Evolutionary conservation across 1,139 yeast species (phyloP).

Genomic region (Hemisphaericaspora xylanilytica): DNA sequence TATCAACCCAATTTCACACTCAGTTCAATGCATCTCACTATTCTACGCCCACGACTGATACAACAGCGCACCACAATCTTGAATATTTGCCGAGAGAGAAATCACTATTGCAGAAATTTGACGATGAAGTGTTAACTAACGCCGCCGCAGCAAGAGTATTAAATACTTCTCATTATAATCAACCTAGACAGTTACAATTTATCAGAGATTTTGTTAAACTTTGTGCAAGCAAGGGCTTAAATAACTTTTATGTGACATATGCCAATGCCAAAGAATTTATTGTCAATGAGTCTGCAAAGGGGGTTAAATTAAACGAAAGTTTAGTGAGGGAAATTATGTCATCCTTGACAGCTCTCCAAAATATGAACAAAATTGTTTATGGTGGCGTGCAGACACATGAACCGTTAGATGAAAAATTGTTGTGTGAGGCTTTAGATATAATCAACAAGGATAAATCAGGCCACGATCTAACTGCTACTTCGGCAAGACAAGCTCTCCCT

Average conservation of each 20-base stretch:
- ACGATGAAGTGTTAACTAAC: conserved; percentile 10
- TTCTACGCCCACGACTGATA: not conserved
- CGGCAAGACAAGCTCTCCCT: not conserved
- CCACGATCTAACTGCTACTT: not conserved
- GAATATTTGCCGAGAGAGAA: conserved; percentile 1
- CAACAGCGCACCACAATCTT: not conserved
- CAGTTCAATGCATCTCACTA: not conserved
- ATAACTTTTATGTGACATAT: conserved; percentile 11
- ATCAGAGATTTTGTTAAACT: conserved; percentile 11
- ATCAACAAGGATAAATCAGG: not conserved
- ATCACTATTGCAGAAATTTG: conserved; percentile 10
- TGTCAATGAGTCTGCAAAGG: conserved; percentile 6
- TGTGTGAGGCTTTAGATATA: conserved; percentile 7
- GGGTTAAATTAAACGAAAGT: conserved; percentile 11
- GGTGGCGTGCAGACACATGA: conserved; percentile 9
- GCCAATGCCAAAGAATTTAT: conserved; percentile 11
- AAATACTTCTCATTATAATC: conserved; percentile 9
- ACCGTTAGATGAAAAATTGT: conserved; percentile 10
- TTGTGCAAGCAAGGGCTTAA: conserved; percentile 13
- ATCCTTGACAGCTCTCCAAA: conserved; percentile 10
- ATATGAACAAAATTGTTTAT: conserved; percentile 13
- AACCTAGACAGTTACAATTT: conserved; percentile 12
- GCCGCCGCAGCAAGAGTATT: conserved; percentile 8
- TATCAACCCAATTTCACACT: not conserved
- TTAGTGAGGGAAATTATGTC: conserved; percentile 12